Evolutionary conservation across 257 asterid species (phyloP).

Genomic region (Nemophila menziesii): DNA sequence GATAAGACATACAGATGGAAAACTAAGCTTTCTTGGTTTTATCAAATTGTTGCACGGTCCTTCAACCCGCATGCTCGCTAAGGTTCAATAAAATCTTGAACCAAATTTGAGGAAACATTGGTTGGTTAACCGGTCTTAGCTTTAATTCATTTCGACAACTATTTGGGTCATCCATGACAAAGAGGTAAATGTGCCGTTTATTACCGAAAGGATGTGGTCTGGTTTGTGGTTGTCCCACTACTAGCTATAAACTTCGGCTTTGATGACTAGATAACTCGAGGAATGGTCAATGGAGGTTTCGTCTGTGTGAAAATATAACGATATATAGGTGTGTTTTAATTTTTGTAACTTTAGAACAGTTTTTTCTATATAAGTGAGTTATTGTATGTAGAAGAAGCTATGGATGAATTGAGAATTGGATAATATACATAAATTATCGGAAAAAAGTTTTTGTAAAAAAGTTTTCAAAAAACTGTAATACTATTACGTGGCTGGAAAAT

Average conservation of each 20-base stretch:
- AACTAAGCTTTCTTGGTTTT: constrained; percentile 47
- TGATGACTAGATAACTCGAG: neutral
- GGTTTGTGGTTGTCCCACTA: neutral
- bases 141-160: too few species aligned
- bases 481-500: too few species aligned
- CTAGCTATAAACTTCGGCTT: neutral
- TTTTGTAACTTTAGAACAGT: too few species aligned
- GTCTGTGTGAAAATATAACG: neutral
- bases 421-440: too few species aligned
- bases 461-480: too few species aligned
- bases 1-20: constrained; percentile 52
- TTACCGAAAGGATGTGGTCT: too few species aligned
- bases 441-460: too few species aligned
- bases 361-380: neutral
- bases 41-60: constrained; percentile 38
- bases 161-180: too few species aligned
- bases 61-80: constrained; percentile 26
- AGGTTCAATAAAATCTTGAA: constrained; percentile 23
- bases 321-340: too few species aligned
- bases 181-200: neutral
- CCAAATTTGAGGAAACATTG: neutral
- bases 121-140: too few species aligned
- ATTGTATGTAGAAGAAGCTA: neutral
- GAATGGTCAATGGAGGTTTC: neutral
- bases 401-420: neutral